Conservation (phyloP, 768 basidiomycete genomes). For the Lactifluus piperatus region DNA sequence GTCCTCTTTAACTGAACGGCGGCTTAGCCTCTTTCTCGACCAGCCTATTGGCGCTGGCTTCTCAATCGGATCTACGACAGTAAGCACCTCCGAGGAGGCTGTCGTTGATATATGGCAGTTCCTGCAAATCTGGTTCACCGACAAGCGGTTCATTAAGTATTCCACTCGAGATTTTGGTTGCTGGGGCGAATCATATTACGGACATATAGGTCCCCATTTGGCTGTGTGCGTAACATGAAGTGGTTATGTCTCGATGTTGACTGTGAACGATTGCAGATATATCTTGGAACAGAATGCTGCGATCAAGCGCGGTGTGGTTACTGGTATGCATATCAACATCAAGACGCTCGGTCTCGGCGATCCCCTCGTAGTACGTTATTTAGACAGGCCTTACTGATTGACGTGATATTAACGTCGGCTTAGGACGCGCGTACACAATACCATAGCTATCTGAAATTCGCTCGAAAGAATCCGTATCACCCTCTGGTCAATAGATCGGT, state of each 20-base stretch:
- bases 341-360: conserved; percentile 55
- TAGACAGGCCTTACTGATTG: background rate
- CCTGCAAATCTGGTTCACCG: conserved; percentile 51
- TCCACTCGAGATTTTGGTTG: conserved; percentile 40
- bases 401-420: background rate
- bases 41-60: too few relatives aligned
- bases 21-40: too few relatives aligned
- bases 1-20: too few relatives aligned
- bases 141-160: conserved; percentile 44
- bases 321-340: conserved; percentile 46
- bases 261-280: conserved; percentile 24
- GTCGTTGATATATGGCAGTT: conserved; percentile 49
- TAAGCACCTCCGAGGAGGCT: conserved; percentile 44
- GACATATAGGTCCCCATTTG: conserved; percentile 34
- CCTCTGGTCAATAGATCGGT: conserved; percentile 38
- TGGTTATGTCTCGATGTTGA: background rate
- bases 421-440: conserved; percentile 42
- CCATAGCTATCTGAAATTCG: conserved; percentile 48
- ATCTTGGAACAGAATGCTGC: conserved; percentile 52
- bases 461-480: conserved; percentile 45
- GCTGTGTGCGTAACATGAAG: conserved; percentile 23
- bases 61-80: conserved; percentile 43
- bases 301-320: conserved; percentile 37
- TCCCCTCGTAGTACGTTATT: conserved; percentile 40
- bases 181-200: conserved; percentile 54